Evolutionary conservation across 768 basidiomycete genomes (phyloP).

Genomic region (Multifurca ochricompacta): DNA sequence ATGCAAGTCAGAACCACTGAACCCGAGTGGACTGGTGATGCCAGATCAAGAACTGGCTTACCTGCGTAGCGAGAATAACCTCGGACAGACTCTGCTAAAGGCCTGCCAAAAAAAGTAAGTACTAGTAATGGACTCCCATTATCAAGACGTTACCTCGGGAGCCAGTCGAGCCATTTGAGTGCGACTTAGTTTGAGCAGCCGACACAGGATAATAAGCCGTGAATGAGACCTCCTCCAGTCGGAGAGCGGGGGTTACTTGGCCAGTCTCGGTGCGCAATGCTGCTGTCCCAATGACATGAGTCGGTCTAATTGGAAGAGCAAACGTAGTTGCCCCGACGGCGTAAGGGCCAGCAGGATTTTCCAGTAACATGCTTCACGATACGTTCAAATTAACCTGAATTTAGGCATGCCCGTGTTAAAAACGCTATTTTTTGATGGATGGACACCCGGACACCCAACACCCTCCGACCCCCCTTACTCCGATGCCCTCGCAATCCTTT

Average conservation of each 20-base stretch:
- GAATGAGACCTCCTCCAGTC: constrained; percentile 15
- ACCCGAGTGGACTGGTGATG: not conserved
- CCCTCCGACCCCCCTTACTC: no score
- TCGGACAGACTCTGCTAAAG: constrained; percentile 2
- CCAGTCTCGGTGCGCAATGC: not conserved
- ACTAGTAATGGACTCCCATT: no score
- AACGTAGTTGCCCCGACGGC: constrained; percentile 14
- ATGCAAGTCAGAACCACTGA: not conserved
- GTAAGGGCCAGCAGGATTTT: constrained; percentile 12
- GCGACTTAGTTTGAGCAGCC: not conserved
- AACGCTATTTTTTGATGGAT: no score
- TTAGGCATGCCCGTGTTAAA: no score
- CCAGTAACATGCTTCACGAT: constrained; percentile 2
- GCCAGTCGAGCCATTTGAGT: constrained; percentile 8
- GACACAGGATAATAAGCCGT: constrained; percentile 13
- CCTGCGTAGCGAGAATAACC: constrained; percentile 16
- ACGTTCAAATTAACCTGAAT: no score
- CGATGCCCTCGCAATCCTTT: no score
- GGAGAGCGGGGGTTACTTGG: not conserved
- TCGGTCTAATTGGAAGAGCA: constrained; percentile 3
- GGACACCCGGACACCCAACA: no score
- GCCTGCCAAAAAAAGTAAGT: not conserved
- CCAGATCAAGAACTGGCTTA: not conserved
- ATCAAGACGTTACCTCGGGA: constrained; percentile 12
- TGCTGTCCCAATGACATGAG: constrained; percentile 3